Conservation (phyloP, 257 asterid genomes). For the Coffea eugenioides region DNA sequence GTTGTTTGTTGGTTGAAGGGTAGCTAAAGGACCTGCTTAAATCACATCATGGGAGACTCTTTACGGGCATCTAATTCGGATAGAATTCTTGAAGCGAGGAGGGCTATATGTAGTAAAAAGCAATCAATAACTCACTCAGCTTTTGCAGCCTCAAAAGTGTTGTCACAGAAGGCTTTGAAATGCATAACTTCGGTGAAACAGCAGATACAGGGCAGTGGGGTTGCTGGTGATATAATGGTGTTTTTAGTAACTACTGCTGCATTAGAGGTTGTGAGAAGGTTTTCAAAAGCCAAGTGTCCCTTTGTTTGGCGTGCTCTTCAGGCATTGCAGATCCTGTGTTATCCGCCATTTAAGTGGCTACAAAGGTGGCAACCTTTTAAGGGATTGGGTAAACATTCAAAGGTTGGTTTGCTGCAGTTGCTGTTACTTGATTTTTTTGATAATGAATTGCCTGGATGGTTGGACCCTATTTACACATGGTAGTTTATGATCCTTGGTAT, state of each 20-base stretch:
- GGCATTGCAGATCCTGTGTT: conserved; percentile 37
- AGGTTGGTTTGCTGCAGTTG: conserved; percentile 26
- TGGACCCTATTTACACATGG: neutral
- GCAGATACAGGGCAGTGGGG: conserved; percentile 25
- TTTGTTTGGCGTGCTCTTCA: conserved; percentile 44
- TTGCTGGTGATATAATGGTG: conserved; percentile 23
- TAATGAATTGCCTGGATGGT: neutral
- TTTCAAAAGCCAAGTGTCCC: conserved; percentile 42
- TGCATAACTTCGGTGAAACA: conserved; percentile 29
- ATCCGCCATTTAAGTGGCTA: conserved; percentile 43
- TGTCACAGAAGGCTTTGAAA: conserved; percentile 29
- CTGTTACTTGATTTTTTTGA: neutral
- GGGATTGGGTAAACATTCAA: conserved; percentile 25
- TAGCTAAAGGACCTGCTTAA: conserved; percentile 4
- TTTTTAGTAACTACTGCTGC: conserved; percentile 41
- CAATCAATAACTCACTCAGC: conserved; percentile 28
- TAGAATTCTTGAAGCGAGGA: conserved; percentile 23
- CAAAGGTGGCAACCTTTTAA: conserved; percentile 41
- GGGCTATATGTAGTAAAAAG: conserved; percentile 20
- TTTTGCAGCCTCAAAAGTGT: conserved; percentile 32
- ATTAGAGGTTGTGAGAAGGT: conserved; percentile 39
- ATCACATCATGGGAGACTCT: conserved; percentile 23
- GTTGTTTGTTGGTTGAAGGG: conserved; percentile 13
- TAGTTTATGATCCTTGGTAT: neutral
- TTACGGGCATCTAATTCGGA: conserved; percentile 15